These are phyloP conservation scores for Fraxinus paxiana DNA, from an alignment of 305 asterid genomes.

Conservation along the genomic window DNA sequence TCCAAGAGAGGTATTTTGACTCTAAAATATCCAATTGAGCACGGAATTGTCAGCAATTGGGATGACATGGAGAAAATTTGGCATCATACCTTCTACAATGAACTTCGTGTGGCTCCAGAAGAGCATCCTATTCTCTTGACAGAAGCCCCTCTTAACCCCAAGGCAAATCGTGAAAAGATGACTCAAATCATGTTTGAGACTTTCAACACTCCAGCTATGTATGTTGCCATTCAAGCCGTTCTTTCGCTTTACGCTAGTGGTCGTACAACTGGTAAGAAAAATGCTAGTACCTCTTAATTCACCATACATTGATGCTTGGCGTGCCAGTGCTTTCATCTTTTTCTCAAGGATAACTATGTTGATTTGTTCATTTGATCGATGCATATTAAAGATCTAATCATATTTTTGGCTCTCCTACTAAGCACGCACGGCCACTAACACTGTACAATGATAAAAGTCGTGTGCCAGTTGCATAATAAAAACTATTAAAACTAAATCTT, in stretches of 20 bases:
- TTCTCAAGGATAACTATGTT: neutral
- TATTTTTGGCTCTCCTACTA: neutral
- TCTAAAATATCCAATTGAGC: constrained; percentile 69
- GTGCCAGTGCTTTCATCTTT: neutral
- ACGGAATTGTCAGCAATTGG: constrained; percentile 85
- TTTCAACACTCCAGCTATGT: constrained; percentile 79
- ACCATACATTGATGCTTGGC: neutral
- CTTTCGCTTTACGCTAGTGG: constrained; percentile 90
- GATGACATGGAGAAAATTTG: constrained; percentile 91
- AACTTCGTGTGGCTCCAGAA: constrained; percentile 73
- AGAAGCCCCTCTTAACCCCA: constrained; percentile 69
- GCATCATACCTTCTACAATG: constrained; percentile 81
- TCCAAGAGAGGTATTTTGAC: constrained; percentile 79
- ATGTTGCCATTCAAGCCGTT: constrained; percentile 80
- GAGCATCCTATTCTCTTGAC: constrained; percentile 72
- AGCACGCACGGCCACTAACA: neutral
- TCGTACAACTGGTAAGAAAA: constrained; percentile 73
- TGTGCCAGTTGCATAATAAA: neutral
- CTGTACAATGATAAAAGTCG: neutral
- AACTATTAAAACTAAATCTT: neutral
- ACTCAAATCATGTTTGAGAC: constrained; percentile 88
- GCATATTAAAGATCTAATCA: neutral
- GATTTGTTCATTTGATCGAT: neutral
- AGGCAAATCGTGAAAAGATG: constrained; percentile 80
- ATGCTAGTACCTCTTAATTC: neutral